Base-by-base conservation (phyloP, 2,329 filamentous ascomycete genomes). In the Fusarium irregulare region DNA sequence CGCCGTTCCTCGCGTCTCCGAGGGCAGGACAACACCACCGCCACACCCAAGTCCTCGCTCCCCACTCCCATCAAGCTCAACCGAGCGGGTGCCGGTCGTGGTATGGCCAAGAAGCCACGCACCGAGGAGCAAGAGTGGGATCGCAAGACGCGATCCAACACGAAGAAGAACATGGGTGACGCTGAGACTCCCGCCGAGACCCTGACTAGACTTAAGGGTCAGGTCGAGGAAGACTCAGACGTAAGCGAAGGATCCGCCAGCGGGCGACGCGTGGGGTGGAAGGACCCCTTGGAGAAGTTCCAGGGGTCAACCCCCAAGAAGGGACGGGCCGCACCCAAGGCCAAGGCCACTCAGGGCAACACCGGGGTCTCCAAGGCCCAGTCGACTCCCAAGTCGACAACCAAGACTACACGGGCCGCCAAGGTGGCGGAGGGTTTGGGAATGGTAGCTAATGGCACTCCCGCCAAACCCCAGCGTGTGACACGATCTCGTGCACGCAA, bases 1-100 rank as follows among this genome's bases (percentile, higher is more conserved):
- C 73, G 79, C 47, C 76, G 79, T 44, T 81, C 79, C 6, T 76
- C 75, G 7, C 77, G 79, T n/a, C 68, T 81, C 16, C 76, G 75
- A 21, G 67, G 64, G 14, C 73, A 75, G 40, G 70, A 57, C 12
- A 60, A 28, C 12, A 23, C 47, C 14, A 56, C 56, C 11, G 57
- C 60, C 6, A 56, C 65, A 5, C 58, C 74, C 32, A 80, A 76
- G 62, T 80, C 79, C 3, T 77, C 78, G 2, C 78, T 80, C 16
- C 78, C 79, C 7, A 79, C 77, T 9, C 65, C 79, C 4, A 78
- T 79, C 69, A 80, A 77, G 64, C 68, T 78, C 48, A 64, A 56
- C 48, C 72, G 74, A 41, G 65, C 75, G 20, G 73, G 70, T 34
- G 61, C 75, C 14, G 75, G 76, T 32, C 70, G 75, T 12, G 47